Base-by-base conservation (phyloP, 1,284 basidiomycete genomes). In the Tilletia horrida region DNA sequence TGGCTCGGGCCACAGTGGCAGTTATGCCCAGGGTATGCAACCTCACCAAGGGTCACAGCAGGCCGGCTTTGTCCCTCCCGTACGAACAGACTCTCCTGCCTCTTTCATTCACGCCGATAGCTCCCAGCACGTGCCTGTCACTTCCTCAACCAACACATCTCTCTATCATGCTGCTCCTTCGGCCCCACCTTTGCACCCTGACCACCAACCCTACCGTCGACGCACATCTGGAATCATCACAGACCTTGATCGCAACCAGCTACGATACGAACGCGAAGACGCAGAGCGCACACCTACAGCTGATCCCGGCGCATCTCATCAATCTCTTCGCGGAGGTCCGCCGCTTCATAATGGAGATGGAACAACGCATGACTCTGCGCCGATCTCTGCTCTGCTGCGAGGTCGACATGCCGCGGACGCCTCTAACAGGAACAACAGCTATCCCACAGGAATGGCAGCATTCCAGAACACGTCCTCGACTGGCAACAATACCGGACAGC, bases 201-300 rank as follows among this genome's bases (percentile, higher is more conserved):
- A 48, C 13, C 59, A 62, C 16, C 31, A 35, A 31, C 59, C 59
- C 18, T 62, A 40, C 35, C 31, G 59, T n/a, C 31, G 42, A 11
- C 59, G 59, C 23, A 43, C 31, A 4, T 3, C 59, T 14, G 31
- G 69, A 1, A 76, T 77, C 63, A 69, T 76, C 16, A 77, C 76
- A 42, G 67, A 72, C 55, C 69, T 77, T 43, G 70, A 73, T 43
- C 72, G 71, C 11, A 52, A 64, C 31, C 65, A 27, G 31, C 59
- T 64, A 0, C 44, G 66, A 0, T 74, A 64, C 47, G 67, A 70
- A 21, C 64, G 67, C 40, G 76, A 76, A 31, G 76, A 77, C 42
- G 76, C 71, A 27, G 76, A 77, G 47, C 66, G 75, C 44, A 78
- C 75, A 18, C 75, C 76, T n/a, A 70, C 77, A 42, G 70, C 71